These are phyloP conservation scores for Tuber aestivum DNA, from an alignment of 495 filamentous ascomycete genomes.

Conservation along the genomic window DNA sequence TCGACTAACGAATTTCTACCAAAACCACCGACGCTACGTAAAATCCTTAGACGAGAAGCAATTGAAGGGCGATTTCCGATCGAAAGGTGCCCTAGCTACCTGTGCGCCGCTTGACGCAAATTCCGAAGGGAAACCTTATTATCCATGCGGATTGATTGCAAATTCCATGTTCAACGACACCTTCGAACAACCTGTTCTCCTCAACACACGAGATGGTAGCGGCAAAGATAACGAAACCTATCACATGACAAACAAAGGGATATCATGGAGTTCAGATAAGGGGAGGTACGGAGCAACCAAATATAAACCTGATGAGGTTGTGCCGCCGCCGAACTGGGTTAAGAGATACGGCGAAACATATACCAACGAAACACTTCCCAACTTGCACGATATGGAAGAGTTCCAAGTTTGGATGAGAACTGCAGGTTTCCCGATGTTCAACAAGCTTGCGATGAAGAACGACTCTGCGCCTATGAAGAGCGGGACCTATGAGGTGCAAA, in stretches of 20 bases:
- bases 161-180: slow-evolving; percentile 97
- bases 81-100: slow-evolving; percentile 54
- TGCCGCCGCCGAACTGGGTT: slow-evolving; percentile 80
- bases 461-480: slow-evolving; percentile 59
- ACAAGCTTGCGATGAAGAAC: slow-evolving; percentile 80
- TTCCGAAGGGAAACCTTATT: slow-evolving; percentile 60
- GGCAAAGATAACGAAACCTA: slow-evolving; percentile 50
- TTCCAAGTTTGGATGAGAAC: slow-evolving; percentile 99
- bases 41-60: slow-evolving; percentile 78
- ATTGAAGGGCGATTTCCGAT: slow-evolving; percentile 65
- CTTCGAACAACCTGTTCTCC: slow-evolving; percentile 55
- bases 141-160: slow-evolving; percentile 89
- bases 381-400: slow-evolving; percentile 63
- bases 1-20: slow-evolving; percentile 92
- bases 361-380: slow-evolving; percentile 51
- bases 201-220: slow-evolving; percentile 45
- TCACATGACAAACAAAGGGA: slow-evolving; percentile 64
- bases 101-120: slow-evolving; percentile 67
- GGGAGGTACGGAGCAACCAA: slow-evolving; percentile 64
- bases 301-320: slow-evolving; percentile 59
- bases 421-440: slow-evolving; percentile 84
- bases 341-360: slow-evolving; percentile 58
- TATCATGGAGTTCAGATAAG: slow-evolving; percentile 77
- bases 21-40: slow-evolving; percentile 94
- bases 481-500: slow-evolving; percentile 71